These are phyloP conservation scores for Fusarium fujikuroi DNA, from an alignment of 2,329 filamentous ascomycete species.

Conservation along the genomic window DNA sequence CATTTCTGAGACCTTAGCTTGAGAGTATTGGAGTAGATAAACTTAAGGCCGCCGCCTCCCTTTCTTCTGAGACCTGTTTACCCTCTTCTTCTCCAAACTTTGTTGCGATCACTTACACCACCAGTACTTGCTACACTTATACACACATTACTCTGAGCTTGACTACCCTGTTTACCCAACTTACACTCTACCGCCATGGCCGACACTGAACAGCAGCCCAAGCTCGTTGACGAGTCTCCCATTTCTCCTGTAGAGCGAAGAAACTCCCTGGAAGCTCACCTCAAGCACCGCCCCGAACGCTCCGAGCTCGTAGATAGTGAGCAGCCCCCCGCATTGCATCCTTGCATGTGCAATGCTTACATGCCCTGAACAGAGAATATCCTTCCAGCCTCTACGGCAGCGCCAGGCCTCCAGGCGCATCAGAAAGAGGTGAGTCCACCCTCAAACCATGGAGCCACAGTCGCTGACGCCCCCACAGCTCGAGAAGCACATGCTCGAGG, in stretches of 20 bases:
- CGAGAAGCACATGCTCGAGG: slow-evolving; percentile 86
- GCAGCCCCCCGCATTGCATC: slow-evolving; percentile 46
- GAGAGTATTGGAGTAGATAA: slow-evolving; percentile 30
- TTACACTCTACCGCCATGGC: slow-evolving; percentile 37
- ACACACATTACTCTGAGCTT: neutral
- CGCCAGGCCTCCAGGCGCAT: slow-evolving; percentile 81
- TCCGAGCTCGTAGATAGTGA: slow-evolving; percentile 83
- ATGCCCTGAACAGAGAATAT: slow-evolving; percentile 75
- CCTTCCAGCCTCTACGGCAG: slow-evolving; percentile 80
- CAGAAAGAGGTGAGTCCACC: slow-evolving; percentile 73
- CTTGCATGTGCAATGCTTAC: slow-evolving; percentile 47
- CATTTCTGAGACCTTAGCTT: slow-evolving; percentile 39
- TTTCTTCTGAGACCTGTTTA: slow-evolving; percentile 25
- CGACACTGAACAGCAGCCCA: slow-evolving; percentile 36
- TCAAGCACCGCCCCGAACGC: slow-evolving; percentile 78
- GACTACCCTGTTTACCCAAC: neutral
- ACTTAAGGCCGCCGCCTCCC: slow-evolving; percentile 36
- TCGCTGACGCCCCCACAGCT: slow-evolving; percentile 58
- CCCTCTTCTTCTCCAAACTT: slow-evolving; percentile 10
- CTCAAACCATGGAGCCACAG: neutral
- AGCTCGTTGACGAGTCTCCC: slow-evolving; percentile 60
- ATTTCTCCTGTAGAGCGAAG: slow-evolving; percentile 66
- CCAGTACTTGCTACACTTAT: neutral
- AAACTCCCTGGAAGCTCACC: slow-evolving; percentile 78
- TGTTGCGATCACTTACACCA: slow-evolving; percentile 19